phyloP scores from a whole-genome alignment of 2,329 filamentous ascomycete species.

The Davidsoniella australis region DNA sequence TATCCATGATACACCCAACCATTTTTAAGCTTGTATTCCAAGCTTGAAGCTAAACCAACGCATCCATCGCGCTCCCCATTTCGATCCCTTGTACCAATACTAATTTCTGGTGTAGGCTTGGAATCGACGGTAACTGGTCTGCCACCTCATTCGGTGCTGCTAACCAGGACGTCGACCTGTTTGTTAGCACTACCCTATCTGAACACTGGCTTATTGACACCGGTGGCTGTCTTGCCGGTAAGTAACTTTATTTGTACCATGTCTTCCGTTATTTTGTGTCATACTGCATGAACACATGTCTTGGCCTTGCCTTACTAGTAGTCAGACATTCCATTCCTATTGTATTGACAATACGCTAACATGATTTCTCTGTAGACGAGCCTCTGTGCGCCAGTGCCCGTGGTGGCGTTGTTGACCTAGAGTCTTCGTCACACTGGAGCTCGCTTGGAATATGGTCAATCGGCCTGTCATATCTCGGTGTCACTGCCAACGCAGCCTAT shows the following conservation, averaged over 20 bases:
- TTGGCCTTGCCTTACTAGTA: too few species aligned
- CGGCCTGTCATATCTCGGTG: conserved; percentile 39
- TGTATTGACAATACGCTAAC: not conserved
- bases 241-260: conserved; percentile 15
- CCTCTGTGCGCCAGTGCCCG: conserved; percentile 36
- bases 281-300: not conserved
- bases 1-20: too few species aligned
- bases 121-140: conserved; percentile 56
- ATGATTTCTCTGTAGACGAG: conserved; percentile 21
- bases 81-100: not conserved
- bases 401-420: conserved; percentile 40
- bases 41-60: not conserved
- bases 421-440: conserved; percentile 39
- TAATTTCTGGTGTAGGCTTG: conserved; percentile 28
- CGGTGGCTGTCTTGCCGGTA: conserved; percentile 36
- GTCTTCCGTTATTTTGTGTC: not conserved
- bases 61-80: not conserved
- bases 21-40: not conserved
- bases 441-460: conserved; percentile 42
- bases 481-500: conserved; percentile 45
- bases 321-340: too few species aligned
- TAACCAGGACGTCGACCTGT: conserved; percentile 23
- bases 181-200: conserved; percentile 49
- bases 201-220: conserved; percentile 53
- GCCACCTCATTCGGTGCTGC: conserved; percentile 45